Base-by-base conservation (phyloP, 2,329 filamentous ascomycete genomes). In the Catunica adiposa region DNA sequence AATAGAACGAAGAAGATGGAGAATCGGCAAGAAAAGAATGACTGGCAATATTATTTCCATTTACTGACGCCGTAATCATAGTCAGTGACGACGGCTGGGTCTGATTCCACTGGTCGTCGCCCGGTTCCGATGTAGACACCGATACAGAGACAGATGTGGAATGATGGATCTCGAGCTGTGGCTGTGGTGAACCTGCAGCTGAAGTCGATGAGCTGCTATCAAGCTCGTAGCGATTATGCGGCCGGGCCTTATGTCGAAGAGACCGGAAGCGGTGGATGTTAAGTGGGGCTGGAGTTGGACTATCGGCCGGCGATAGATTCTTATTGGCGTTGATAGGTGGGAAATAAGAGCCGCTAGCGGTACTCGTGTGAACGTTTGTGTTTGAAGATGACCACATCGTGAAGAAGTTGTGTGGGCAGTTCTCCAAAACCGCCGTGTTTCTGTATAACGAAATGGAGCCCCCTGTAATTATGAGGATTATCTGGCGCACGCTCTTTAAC, bases 101-200 rank as follows among this genome's bases (percentile, higher is more conserved):
- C 50, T 40, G 50, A 26, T 23, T 26, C 50, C 50, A 52, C 17
- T 9, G 23, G 7, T 52, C 50, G 50, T 52, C 25, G 40, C 25
- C 40, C 17, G 14, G 14, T 17, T 31, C 40, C 15, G 40, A 54
- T 15, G 25, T 23, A 3, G 31, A 38, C 22, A 37, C 31, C 17
- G 51, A 53, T 22, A 57, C 51, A 8, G 51, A 54, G 37, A 57
- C 31, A 4, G 34, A 53, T 17, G 56, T 57, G 29, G 56, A 54
- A 26, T 57, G 56, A 8, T 57, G 51, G 20, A 57, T 57, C 52
- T 57, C 56, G 14, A 57, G 42, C 5, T 53, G 55, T 26, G 44
- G 23, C 23, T 48, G 44, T 14, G 44, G 44, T 14, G 55, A 47
- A 7, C 48, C 17, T 44, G 48, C 29, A 17, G 38, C 23, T 50